Conservation (phyloP, 1,284 basidiomycete species). For the Puccinia horiana region DNA sequence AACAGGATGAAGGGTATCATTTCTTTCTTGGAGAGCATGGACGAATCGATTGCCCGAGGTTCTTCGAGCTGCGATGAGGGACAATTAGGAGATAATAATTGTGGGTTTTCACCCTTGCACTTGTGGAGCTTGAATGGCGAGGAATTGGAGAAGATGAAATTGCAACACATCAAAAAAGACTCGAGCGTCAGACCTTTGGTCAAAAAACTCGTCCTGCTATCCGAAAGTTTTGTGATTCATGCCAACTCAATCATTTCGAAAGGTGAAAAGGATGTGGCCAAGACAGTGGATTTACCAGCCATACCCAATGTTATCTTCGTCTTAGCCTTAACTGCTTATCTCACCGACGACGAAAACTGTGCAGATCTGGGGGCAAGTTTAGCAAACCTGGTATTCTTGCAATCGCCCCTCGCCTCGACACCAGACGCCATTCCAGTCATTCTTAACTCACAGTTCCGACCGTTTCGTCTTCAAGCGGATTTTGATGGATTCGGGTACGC, state of each 20-base stretch:
- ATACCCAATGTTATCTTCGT: constrained; percentile 15
- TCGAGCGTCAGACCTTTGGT: constrained; percentile 50
- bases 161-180: constrained; percentile 50
- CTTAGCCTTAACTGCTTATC: constrained; percentile 19
- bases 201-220: constrained; percentile 49
- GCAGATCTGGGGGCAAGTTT: constrained; percentile 51
- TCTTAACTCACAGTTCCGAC: constrained; percentile 9
- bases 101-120: constrained; percentile 53
- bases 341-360: constrained; percentile 1
- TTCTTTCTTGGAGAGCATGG: constrained; percentile 55
- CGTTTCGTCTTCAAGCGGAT: constrained; percentile 29
- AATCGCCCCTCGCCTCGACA: background rate
- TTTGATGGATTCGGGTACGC: constrained; percentile 53
- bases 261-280: constrained; percentile 3
- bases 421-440: background rate
- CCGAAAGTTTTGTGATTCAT: constrained; percentile 25
- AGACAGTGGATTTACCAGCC: background rate
- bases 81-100: constrained; percentile 44
- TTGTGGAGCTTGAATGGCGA: constrained; percentile 54
- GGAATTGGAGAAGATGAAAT: constrained; percentile 52
- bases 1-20: constrained; percentile 57
- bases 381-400: constrained; percentile 23
- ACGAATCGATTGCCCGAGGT: constrained; percentile 51
- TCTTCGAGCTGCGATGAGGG: constrained; percentile 6
- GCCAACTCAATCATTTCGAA: constrained; percentile 33